phyloP scores from a whole-genome alignment of 2,329 filamentous ascomycete genomes.

The Geoglossum cookeanum region DNA sequence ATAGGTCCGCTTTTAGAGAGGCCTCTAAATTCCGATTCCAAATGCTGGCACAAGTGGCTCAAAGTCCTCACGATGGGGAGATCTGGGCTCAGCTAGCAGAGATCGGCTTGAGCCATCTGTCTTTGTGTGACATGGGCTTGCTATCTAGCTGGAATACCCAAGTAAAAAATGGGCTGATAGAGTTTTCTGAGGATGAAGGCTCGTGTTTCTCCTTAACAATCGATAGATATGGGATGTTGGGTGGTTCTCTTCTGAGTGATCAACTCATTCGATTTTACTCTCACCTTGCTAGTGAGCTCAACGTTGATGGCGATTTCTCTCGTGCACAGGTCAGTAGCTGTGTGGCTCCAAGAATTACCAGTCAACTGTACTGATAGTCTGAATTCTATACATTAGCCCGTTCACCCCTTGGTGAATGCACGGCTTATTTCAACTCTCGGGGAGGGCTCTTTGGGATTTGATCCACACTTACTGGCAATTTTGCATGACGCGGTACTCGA shows the following conservation, averaged over 20 bases:
- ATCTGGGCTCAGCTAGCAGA: slow-evolving; percentile 9
- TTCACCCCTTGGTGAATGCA: slow-evolving; percentile 29
- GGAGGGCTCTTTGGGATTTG: background rate
- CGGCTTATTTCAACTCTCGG: slow-evolving; percentile 15
- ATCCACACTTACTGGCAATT: slow-evolving; percentile 21
- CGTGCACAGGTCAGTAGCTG: slow-evolving; percentile 18
- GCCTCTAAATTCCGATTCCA: slow-evolving; percentile 22
- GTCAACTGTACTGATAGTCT: slow-evolving; percentile 3
- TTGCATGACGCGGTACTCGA: slow-evolving; percentile 33
- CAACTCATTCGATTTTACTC: background rate
- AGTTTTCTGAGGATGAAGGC: background rate
- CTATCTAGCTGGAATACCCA: slow-evolving; percentile 1
- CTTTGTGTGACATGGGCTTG: slow-evolving; percentile 10
- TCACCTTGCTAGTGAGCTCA: background rate
- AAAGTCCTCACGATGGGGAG: slow-evolving; percentile 4
- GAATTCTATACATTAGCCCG: slow-evolving; percentile 14
- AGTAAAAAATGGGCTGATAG: slow-evolving; percentile 8
- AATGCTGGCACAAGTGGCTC: slow-evolving; percentile 10
- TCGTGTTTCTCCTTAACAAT: background rate
- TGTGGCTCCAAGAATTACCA: background rate
- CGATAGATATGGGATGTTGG: background rate
- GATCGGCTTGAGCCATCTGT: slow-evolving; percentile 19
- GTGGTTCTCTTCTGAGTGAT: background rate
- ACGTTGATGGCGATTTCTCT: background rate
- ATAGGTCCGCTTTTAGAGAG: slow-evolving; percentile 10